A percentile compares a stretch with the other conserved stretches of the same genome.
Conservation (phyloP, 805 yeast genomes). For the Peterozyma toletana region DNA sequence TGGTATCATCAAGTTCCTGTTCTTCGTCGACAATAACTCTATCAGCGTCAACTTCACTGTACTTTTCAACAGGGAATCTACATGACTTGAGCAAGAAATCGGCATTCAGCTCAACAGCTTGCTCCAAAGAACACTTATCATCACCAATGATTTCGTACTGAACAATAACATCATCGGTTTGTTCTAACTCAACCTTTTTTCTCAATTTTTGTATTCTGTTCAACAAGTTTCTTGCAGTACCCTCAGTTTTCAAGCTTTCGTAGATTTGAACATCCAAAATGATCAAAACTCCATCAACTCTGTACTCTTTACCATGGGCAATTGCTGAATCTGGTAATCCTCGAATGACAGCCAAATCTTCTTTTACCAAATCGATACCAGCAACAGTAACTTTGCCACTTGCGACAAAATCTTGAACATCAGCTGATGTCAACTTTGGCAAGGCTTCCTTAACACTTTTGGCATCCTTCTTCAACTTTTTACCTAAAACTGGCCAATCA, state of each 20-base stretch:
- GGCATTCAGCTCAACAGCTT: constrained; percentile 55
- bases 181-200: constrained; percentile 90
- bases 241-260: constrained; percentile 87
- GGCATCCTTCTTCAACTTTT: constrained; percentile 90
- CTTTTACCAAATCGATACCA: constrained; percentile 79
- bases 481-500: constrained; percentile 98
- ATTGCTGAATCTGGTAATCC: constrained; percentile 69
- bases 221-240: constrained; percentile 91
- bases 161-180: constrained; percentile 90
- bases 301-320: constrained; percentile 71
- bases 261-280: constrained; percentile 83
- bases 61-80: constrained; percentile 50
- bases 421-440: constrained; percentile 73
- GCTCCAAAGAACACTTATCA: constrained; percentile 59
- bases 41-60: constrained; percentile 31
- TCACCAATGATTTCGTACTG: constrained; percentile 63
- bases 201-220: constrained; percentile 97
- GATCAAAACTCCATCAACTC: constrained; percentile 86
- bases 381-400: constrained; percentile 78
- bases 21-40: constrained; percentile 80
- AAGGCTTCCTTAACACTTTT: constrained; percentile 92
- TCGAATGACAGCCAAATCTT: constrained; percentile 86
- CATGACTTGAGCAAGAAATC: constrained; percentile 73
- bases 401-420: constrained; percentile 68
- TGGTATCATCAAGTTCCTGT: constrained; percentile 73